Conservation (phyloP, 352 stramenopile genomes). For the Thalassiosira hispida region DNA sequence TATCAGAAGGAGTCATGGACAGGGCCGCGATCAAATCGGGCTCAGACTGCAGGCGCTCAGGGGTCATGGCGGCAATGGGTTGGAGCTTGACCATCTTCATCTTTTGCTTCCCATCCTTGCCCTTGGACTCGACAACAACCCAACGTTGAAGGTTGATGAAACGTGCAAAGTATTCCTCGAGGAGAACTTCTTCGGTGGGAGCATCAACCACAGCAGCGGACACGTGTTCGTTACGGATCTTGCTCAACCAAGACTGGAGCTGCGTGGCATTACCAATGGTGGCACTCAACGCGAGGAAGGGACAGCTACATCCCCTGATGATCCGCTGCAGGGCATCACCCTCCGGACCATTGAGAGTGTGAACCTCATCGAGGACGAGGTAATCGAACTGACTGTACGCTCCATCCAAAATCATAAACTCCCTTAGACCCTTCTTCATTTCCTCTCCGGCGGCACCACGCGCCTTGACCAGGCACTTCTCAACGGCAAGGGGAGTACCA, state of each 20-base stretch:
- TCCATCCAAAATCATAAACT: conserved; percentile 93
- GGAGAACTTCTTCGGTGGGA: conserved; percentile 80
- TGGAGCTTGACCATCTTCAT: conserved; percentile 86
- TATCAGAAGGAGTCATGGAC: conserved; percentile 96
- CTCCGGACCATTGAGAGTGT: conserved; percentile 96
- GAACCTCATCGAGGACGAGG: conserved; percentile 98
- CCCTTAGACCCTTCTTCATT: conserved; percentile 94
- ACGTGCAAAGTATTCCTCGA: conserved; percentile 94
- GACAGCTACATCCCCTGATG: conserved; percentile 93
- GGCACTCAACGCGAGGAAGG: conserved; percentile 96
- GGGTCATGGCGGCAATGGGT: conserved; percentile 84
- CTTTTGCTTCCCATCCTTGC: conserved; percentile 81
- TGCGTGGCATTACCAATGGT: conserved; percentile 97
- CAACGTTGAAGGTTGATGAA: conserved; percentile 99
- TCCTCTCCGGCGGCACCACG: conserved; percentile 91
- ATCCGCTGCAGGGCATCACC: conserved; percentile 96
- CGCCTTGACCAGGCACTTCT: conserved; percentile 91
- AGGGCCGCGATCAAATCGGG: conserved; percentile 81
- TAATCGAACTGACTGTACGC: conserved; percentile 96
- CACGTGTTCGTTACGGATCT: conserved; percentile 87
- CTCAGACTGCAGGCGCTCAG: conserved; percentile 73
- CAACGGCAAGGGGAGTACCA: conserved; percentile 93
- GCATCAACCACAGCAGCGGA: conserved; percentile 75
- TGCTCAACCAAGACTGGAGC: conserved; percentile 94
- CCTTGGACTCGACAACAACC: conserved; percentile 89